These are phyloP conservation scores for Microcyclospora pomicola DNA, from an alignment of 2,329 filamentous ascomycete species.

Conservation along the genomic window DNA sequence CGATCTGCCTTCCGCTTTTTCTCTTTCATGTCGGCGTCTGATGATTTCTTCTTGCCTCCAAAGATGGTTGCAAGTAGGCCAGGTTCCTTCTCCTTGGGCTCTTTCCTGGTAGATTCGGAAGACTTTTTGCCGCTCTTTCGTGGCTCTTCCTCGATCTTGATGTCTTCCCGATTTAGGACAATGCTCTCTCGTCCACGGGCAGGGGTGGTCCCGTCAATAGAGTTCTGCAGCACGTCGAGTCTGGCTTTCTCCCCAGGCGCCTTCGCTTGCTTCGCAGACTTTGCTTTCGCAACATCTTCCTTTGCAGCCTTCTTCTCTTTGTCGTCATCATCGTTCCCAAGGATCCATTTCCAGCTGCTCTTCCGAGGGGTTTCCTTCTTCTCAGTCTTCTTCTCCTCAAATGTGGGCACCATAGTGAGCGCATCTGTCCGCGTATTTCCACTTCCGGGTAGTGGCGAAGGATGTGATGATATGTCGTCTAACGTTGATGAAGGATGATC, in stretches of 20 bases:
- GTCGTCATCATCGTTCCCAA: slow-evolving; percentile 54
- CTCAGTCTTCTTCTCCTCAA: slow-evolving; percentile 57
- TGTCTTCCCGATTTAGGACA: slow-evolving; percentile 62
- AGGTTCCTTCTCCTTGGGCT: slow-evolving; percentile 51
- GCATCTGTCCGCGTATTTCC: slow-evolving; percentile 56
- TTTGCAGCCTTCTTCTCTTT: slow-evolving; percentile 41
- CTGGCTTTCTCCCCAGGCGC: slow-evolving; percentile 54
- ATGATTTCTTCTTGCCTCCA: slow-evolving; percentile 58
- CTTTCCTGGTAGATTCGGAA: slow-evolving; percentile 62
- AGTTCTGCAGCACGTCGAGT: slow-evolving; percentile 74
- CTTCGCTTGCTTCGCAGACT: slow-evolving; percentile 48
- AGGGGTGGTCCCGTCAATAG: slow-evolving; percentile 50
- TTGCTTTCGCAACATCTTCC: slow-evolving; percentile 15
- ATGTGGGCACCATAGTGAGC: slow-evolving; percentile 66
- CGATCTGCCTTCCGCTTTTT: slow-evolving; percentile 62
- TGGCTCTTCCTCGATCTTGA: slow-evolving; percentile 68
- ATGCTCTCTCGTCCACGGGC: slow-evolving; percentile 62
- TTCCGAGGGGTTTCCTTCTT: slow-evolving; percentile 56
- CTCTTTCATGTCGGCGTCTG: slow-evolving; percentile 54
- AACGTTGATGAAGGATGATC: slow-evolving; percentile 31
- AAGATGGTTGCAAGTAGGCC: slow-evolving; percentile 91
- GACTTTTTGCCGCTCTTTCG: slow-evolving; percentile 63
- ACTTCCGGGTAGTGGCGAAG: slow-evolving; percentile 57
- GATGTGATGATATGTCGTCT: slow-evolving; percentile 51
- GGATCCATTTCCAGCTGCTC: slow-evolving; percentile 75